Evolutionary conservation across 139 green algal species (phyloP).

Genomic region (Micractinium conductrix): DNA sequence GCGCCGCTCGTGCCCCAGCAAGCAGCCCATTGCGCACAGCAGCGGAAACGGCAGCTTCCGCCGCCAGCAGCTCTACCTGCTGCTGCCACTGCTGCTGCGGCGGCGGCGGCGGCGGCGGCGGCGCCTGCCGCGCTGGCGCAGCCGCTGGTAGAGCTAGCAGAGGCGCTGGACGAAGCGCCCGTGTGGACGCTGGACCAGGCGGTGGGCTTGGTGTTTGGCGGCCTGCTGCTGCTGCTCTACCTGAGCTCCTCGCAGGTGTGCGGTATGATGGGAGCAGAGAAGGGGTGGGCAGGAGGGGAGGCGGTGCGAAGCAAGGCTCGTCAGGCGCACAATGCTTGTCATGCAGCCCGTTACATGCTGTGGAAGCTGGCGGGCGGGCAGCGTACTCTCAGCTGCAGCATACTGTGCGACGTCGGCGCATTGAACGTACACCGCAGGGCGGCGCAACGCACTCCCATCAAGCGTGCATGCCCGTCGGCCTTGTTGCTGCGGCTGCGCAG

Average conservation of each 20-base stretch:
- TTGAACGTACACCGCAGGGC: no score
- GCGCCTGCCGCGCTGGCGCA: not conserved
- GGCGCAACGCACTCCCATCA: no score
- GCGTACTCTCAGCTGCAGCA: no score
- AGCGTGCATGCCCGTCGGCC: no score
- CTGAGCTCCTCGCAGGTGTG: conserved; percentile 41
- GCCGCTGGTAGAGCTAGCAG: not conserved
- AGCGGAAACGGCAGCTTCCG: no score
- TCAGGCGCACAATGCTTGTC: not conserved
- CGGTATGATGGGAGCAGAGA: not conserved
- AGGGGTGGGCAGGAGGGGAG: not conserved
- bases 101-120: not conserved
- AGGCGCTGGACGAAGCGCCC: conserved; percentile 60
- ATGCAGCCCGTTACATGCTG: no score
- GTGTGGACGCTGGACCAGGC: conserved; percentile 85
- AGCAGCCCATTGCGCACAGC: no score
- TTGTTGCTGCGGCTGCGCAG: no score
- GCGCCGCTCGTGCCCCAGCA: no score
- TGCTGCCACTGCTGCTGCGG: conserved; percentile 1
- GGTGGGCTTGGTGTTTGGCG: conserved; percentile 79
- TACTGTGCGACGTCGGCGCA: no score
- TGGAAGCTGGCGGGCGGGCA: no score
- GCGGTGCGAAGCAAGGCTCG: not conserved
- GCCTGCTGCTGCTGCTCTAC: conserved; percentile 61
- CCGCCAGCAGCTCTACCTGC: conserved; percentile 32